Conservation (phyloP, 371 early-diverging fungal species). For the Mucor piriformis region DNA sequence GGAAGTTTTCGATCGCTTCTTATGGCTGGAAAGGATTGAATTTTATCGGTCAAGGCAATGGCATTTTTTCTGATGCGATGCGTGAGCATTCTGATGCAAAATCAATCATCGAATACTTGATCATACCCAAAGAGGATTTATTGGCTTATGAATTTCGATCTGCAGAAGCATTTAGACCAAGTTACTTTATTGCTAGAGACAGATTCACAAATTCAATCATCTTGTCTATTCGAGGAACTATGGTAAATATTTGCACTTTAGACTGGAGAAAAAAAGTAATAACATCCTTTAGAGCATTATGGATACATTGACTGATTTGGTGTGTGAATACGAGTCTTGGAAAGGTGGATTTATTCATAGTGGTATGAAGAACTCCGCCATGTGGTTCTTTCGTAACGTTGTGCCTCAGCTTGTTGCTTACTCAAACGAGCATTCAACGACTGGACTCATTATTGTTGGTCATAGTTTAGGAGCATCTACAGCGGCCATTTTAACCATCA, state of each 20-base stretch:
- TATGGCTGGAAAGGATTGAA: constrained; percentile 87
- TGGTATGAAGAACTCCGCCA: constrained; percentile 81
- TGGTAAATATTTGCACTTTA: constrained; percentile 57
- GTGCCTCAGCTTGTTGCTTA: constrained; percentile 72
- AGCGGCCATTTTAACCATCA: constrained; percentile 78
- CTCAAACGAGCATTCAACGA: constrained; percentile 62
- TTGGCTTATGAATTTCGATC: constrained; percentile 78
- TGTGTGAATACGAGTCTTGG: constrained; percentile 88
- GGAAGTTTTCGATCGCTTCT: constrained; percentile 67
- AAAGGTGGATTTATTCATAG: constrained; percentile 84
- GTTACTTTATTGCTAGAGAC: constrained; percentile 81
- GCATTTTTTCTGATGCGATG: constrained; percentile 69
- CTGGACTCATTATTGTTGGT: constrained; percentile 72
- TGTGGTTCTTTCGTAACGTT: constrained; percentile 76
- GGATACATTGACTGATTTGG: constrained; percentile 85
- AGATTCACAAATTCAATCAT: constrained; percentile 71
- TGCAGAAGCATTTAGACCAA: constrained; percentile 75
- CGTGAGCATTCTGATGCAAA: constrained; percentile 72
- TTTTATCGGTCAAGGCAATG: constrained; percentile 78
- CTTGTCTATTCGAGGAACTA: constrained; percentile 80
- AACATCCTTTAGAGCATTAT: constrained; percentile 62
- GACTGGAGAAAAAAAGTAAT: background rate
- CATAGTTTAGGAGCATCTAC: constrained; percentile 87
- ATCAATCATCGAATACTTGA: constrained; percentile 72
- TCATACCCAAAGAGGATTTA: constrained; percentile 70